These are phyloP conservation scores for Cucumis melo DNA, from an alignment of 306 rosid genomes.

Conservation along the genomic window DNA sequence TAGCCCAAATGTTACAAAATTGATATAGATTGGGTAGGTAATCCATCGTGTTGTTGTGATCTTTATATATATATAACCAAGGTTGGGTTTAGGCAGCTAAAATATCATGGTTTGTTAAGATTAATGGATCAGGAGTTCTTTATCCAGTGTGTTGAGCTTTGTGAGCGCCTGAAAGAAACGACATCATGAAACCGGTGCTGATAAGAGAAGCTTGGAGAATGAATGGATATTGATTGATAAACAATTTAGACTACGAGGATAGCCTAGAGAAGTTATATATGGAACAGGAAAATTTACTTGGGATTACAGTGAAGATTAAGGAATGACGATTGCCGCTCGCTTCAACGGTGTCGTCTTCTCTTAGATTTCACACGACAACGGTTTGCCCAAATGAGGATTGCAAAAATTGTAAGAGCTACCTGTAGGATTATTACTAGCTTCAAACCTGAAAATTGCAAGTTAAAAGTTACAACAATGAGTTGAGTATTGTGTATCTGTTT, in stretches of 20 bases:
- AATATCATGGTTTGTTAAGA: neutral
- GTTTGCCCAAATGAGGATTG: slow-evolving; percentile 25
- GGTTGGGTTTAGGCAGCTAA: neutral
- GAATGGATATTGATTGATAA: neutral
- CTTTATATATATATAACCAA: neutral
- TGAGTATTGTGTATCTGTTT: neutral
- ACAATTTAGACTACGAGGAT: neutral
- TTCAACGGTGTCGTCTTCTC: slow-evolving; percentile 24
- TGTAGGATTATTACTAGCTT: slow-evolving; percentile 45
- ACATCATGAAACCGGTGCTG: neutral
- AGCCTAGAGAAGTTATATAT: neutral
- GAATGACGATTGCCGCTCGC: neutral
- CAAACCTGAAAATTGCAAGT: slow-evolving; percentile 38
- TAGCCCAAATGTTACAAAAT: neutral
- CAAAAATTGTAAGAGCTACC: slow-evolving; percentile 22
- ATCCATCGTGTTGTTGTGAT: neutral
- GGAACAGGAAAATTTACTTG: neutral
- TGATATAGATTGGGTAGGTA: neutral
- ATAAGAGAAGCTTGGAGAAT: neutral
- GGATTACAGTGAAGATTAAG: neutral
- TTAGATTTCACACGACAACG: slow-evolving; percentile 25
- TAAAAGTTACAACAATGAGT: neutral
- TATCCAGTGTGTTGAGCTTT: neutral
- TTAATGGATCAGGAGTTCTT: neutral
- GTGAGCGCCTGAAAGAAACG: neutral